Base-by-base conservation (phyloP, 2,329 filamentous ascomycete genomes). In the Arthrobotrys sphaeroides region DNA sequence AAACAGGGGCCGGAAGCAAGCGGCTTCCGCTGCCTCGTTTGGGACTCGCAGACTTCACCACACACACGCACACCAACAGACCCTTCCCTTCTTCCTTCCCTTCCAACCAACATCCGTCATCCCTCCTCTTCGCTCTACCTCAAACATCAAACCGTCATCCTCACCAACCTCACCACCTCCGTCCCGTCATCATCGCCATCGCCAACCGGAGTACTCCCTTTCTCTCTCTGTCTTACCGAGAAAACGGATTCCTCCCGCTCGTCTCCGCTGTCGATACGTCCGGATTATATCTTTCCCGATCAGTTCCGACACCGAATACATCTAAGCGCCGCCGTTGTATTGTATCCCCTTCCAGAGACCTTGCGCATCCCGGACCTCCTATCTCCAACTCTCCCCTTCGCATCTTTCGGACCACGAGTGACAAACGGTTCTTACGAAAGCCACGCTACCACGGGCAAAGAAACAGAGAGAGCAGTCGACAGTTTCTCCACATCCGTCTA, bases 1-100 rank as follows among this genome's bases (percentile, higher is more conserved):
- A n/a, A n/a, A n/a, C 72, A 74, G 70, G 69, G 72, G 72, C 72
- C 72, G 72, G 72, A 75, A 75, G 72, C 72, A 64, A 65, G 72
- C 72, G 72, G 69, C 61, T 53, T 59, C 59, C 68, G 38, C 62
- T 61, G 53, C 64, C 42, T 62, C 69, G 69, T 65, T 53, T 55
- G 53, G 40, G 38, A 42, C 20, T 51, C 45, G 16, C 16, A 31
- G 47, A 38, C 45, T 57, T 59, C 28, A 55, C 16, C 20, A n/a
- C 49, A 45, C 22, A 42, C 28, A 66, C 45, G 40, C 22, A 68
- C 45, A 43, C 62, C 43, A 31, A 51, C 16, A 4, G 13, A 53
- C 31, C 31, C 22, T 42, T 33, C n/a, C 36, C 47, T 42, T 18
- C 40, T 31, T 20, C 57, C 36, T 26, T 38, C 47, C n/a, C 36